Evolutionary conservation across 2,329 filamentous ascomycete species (phyloP), one percentile per base, ranked within the genome.

Genomic region (Ascochyta viciae-villosae): DNA sequence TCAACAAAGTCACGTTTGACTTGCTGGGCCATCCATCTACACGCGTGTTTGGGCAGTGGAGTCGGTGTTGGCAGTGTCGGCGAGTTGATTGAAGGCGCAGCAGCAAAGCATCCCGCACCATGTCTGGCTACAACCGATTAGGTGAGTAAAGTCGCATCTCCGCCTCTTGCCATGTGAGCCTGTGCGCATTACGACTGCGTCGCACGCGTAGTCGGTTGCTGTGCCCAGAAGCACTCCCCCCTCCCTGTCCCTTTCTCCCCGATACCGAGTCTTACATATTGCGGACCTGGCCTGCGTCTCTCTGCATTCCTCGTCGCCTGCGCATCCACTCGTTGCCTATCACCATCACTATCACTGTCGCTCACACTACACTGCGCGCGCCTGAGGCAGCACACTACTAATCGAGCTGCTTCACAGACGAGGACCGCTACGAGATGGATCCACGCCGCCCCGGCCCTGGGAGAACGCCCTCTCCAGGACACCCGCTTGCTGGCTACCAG

Each of bases 401-500:
- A 50, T 53, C 57, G 39, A 42, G 49, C 33, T 45, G 37, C 22
- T 58, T 54, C 33, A 63, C 60, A 60, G 66, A 71, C 62, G 67
- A 67, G 37, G 63, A 69, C 23, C 62, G 65, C 16, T 70, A 73
- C 65, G 63, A 61, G 29, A 81, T 87, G 82, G 80, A 85, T 65
- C 82, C 83, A 52, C 83, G 81, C 64, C 82, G 74, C 63, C 70
- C 74, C 47, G 58, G 56, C 42, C 50, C 49, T 19, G 75, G 75
- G 71, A 72, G 81, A 74, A 86, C 90, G 53, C 90, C 91, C 49
- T 95, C 91, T 42, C 91, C 91, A 31, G 89, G 87, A 44, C 88
- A 91, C 63, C 90, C 89, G 26, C 78, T 89, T 15, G 85, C 89
- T 66, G 86, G 88, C 63, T 96, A 96, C 75, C 90, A 96, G 73